Evolutionary conservation across 2,329 filamentous ascomycete species (phyloP).

Genomic region (Periconia sp.): DNA sequence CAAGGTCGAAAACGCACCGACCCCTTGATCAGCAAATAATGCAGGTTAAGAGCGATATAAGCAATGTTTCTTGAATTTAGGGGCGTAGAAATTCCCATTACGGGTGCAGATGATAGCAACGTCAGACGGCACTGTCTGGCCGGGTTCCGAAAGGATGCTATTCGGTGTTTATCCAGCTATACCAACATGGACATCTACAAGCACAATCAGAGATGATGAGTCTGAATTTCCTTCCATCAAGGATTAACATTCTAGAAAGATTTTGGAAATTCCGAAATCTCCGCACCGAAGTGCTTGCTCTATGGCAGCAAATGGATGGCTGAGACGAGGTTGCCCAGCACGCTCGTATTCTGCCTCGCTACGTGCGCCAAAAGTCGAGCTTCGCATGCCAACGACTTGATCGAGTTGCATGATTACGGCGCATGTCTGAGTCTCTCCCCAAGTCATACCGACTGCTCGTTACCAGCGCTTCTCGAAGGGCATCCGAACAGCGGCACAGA

Average conservation of each 20-base stretch:
- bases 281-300: too few relatives aligned
- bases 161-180: slow-evolving; percentile 15
- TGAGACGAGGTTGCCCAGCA: slow-evolving; percentile 12
- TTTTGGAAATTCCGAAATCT: too few relatives aligned
- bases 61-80: slow-evolving; percentile 5
- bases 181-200: slow-evolving; percentile 17
- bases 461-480: slow-evolving; percentile 33
- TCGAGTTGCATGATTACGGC: slow-evolving; percentile 14
- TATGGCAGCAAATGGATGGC: too few relatives aligned
- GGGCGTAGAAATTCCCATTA: slow-evolving; percentile 12
- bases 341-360: not conserved
- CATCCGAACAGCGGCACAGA: slow-evolving; percentile 1
- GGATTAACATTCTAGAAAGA: slow-evolving; percentile 6
- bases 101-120: slow-evolving; percentile 17
- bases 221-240: slow-evolving; percentile 8
- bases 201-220: slow-evolving; percentile 21
- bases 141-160: slow-evolving; percentile 19
- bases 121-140: slow-evolving; percentile 29
- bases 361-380: too few relatives aligned
- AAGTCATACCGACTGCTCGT: slow-evolving; percentile 1
- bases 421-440: not conserved
- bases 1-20: slow-evolving; percentile 7
- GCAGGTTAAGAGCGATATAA: slow-evolving; percentile 11
- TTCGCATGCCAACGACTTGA: too few relatives aligned
- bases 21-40: slow-evolving; percentile 17